phyloP scores from a whole-genome alignment of 805 yeast genomes.

The Candida taoyuanica region DNA sequence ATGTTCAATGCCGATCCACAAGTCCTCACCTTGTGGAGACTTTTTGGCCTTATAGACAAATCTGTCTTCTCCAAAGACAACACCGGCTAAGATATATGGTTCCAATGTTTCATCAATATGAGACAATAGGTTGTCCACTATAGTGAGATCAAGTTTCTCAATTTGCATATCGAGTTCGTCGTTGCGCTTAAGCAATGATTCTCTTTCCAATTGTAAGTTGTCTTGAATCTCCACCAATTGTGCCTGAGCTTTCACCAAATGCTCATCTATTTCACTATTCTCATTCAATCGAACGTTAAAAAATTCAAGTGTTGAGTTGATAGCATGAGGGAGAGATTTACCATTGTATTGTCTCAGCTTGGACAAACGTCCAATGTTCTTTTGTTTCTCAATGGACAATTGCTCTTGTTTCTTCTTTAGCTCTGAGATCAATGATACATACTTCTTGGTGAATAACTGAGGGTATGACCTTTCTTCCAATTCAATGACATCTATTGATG shows the following conservation, averaged over 20 bases:
- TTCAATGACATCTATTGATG: conserved; percentile 18
- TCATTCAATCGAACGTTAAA: conserved; percentile 18
- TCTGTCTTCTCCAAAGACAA: conserved; percentile 29
- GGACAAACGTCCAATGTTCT: conserved; percentile 18
- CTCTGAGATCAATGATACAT: conserved; percentile 12
- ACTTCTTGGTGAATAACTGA: conserved; percentile 33
- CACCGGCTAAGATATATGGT: conserved; percentile 37
- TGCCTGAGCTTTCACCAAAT: conserved; percentile 6
- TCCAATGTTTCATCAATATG: conserved; percentile 25
- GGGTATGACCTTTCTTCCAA: conserved; percentile 34
- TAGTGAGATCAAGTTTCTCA: conserved; percentile 19
- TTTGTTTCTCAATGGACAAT: conserved; percentile 15
- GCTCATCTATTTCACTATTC: conserved; percentile 11
- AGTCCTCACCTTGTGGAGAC: conserved; percentile 6
- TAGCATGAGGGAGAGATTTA: conserved; percentile 24
- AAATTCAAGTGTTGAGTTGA: conserved; percentile 27
- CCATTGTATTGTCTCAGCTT: conserved; percentile 31
- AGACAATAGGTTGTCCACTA: conserved; percentile 27
- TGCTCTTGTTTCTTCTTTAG: conserved; percentile 1
- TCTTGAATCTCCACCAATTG: conserved; percentile 6
- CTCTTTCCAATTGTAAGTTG: conserved; percentile 14
- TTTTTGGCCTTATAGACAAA: conserved; percentile 28
- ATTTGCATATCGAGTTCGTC: conserved; percentile 15
- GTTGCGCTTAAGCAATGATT: conserved; percentile 6
- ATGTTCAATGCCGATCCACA: conserved; percentile 31